A percentile compares a stretch with the other conserved stretches of the same genome.
phyloP scores from a whole-genome alignment of 306 rosid species.

The Rosa lucieae region DNA sequence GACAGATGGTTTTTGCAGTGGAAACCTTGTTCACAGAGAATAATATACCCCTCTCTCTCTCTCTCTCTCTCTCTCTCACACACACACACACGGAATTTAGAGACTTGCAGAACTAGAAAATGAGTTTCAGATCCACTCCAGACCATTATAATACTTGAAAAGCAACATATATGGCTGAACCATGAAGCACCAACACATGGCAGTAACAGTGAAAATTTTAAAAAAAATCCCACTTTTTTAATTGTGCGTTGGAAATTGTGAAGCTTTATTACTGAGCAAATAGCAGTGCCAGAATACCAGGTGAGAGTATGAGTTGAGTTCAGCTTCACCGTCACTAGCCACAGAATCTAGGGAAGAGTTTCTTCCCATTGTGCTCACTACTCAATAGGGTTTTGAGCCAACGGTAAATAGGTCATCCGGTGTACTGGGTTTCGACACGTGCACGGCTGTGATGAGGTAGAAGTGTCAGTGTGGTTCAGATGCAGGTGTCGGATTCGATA shows the following conservation, averaged over 20 bases:
- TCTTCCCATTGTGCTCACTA: conserved; percentile 1
- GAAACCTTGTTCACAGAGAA: conserved; percentile 31
- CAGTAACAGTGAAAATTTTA: conserved; percentile 12
- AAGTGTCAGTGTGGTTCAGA: conserved; percentile 37
- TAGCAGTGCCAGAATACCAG: conserved; percentile 20
- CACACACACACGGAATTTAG: conserved; percentile 51
- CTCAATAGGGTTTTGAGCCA: conserved; percentile 30
- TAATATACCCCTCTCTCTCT: conserved; percentile 27
- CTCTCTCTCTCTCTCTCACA: conserved; percentile 32
- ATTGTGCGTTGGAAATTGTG: conserved; percentile 44
- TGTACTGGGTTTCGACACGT: conserved; percentile 29
- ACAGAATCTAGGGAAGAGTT: conserved; percentile 51
- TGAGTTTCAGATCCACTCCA: conserved; percentile 53
- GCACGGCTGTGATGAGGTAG: conserved; percentile 42
- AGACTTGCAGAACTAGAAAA: conserved; percentile 45
- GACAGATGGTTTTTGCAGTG: conserved; percentile 36
- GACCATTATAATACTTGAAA: conserved; percentile 27
- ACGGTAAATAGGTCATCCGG: conserved; percentile 44
- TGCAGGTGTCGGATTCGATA: conserved; percentile 27
- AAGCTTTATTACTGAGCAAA: conserved; percentile 13
- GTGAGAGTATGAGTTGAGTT: conserved; percentile 34
- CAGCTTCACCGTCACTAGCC: conserved; percentile 30
- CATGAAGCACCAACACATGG: conserved; percentile 30
- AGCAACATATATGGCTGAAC: conserved; percentile 36
- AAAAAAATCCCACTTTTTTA: not conserved